Conservation (phyloP, 2,329 filamentous ascomycete genomes). For the Penicillium corylophilum region DNA sequence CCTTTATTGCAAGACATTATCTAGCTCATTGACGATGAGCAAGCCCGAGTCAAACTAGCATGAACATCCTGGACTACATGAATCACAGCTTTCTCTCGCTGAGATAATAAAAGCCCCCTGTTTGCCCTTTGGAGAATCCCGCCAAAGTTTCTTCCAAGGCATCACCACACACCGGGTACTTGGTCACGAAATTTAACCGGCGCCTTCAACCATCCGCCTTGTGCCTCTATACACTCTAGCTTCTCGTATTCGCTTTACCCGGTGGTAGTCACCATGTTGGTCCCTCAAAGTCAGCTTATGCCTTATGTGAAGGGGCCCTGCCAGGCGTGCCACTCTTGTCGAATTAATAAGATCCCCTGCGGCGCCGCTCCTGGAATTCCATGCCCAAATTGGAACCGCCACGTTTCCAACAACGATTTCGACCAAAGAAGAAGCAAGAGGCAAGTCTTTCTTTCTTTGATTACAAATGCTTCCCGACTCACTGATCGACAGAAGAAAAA, state of each 20-base stretch:
- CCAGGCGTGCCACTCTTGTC: slow-evolving; percentile 11
- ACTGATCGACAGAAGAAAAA: background rate
- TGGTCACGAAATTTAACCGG: background rate
- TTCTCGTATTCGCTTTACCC: background rate
- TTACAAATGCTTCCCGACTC: background rate
- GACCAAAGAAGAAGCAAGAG: slow-evolving; percentile 1
- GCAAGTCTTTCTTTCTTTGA: background rate
- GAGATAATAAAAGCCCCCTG: background rate
- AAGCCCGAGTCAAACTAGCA: background rate
- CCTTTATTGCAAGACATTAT: background rate
- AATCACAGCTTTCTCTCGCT: background rate
- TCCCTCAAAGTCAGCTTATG: background rate
- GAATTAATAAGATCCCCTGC: slow-evolving; percentile 12
- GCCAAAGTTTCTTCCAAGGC: background rate
- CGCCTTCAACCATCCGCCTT: background rate
- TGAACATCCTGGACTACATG: slow-evolving; percentile 1
- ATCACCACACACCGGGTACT: background rate
- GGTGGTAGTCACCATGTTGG: background rate
- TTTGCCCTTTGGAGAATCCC: background rate
- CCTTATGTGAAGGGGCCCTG: background rate
- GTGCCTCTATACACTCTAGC: background rate
- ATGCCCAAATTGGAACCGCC: slow-evolving; percentile 9
- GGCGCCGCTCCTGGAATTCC: slow-evolving; percentile 4
- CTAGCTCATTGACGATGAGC: background rate
- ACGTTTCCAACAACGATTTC: slow-evolving; percentile 3